Conservation (phyloP, 1,284 basidiomycete species). For the Phellinidium pouzarii region DNA sequence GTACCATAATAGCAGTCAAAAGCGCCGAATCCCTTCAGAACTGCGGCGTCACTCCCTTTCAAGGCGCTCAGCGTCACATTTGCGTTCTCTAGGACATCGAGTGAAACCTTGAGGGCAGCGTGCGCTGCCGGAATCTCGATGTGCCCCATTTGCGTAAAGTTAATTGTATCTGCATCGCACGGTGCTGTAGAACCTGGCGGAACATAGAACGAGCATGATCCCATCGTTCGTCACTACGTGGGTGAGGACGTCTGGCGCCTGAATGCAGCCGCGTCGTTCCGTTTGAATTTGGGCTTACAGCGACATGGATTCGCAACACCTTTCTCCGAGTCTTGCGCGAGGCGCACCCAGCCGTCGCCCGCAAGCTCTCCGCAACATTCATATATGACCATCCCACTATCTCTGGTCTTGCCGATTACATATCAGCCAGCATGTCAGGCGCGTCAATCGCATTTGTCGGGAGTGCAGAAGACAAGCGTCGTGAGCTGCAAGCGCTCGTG, state of each 20-base stretch:
- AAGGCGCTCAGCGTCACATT: slow-evolving; percentile 30
- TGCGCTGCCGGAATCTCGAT: slow-evolving; percentile 29
- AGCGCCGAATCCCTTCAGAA: slow-evolving; percentile 29
- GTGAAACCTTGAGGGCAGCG: slow-evolving; percentile 30
- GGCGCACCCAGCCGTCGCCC: not conserved
- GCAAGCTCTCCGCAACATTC: slow-evolving; percentile 26
- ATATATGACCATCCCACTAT: slow-evolving; percentile 34
- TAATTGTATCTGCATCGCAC: slow-evolving; percentile 26
- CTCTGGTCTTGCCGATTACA: slow-evolving; percentile 23
- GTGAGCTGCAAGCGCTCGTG: slow-evolving; percentile 27
- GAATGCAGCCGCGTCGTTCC: slow-evolving; percentile 24
- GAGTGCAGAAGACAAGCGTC: slow-evolving; percentile 15
- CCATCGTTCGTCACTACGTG: slow-evolving; percentile 27
- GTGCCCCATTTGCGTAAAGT: slow-evolving; percentile 30
- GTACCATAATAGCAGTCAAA: slow-evolving; percentile 32
- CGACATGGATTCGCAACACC: slow-evolving; percentile 36
- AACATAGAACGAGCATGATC: slow-evolving; percentile 30
- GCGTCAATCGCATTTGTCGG: not conserved
- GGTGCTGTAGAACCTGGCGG: slow-evolving; percentile 9
- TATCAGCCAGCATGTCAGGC: slow-evolving; percentile 19
- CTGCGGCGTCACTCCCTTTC: slow-evolving; percentile 29
- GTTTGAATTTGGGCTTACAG: too few species aligned
- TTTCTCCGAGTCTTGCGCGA: slow-evolving; percentile 30
- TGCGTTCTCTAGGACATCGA: slow-evolving; percentile 34
- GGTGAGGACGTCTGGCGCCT: slow-evolving; percentile 28